Evolutionary conservation across 2,329 filamentous ascomycete genomes (phyloP), one percentile per base, ranked within the genome.

Genomic region (Nothophaeocryptopus gaeumannii): DNA sequence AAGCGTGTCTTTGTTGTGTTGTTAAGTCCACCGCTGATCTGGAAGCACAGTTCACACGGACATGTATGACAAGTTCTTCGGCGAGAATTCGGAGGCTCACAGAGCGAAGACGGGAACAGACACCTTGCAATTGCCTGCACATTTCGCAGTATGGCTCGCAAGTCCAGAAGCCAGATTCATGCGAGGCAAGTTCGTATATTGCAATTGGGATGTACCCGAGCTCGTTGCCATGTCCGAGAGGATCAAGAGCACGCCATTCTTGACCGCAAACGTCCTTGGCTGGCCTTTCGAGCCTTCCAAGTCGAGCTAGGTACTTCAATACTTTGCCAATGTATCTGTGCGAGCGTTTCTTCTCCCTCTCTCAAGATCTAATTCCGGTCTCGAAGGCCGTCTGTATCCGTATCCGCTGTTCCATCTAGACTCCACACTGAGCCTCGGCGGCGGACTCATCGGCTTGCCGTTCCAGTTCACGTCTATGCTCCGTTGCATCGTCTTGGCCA

Each of bases 161-260:
- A 67, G 62, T 15, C 53, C 63, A 3, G 70, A 74, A 53, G 69
- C 69, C 1, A 55, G 59, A 0, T 73, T 73, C 45, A 48, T 74
- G n/a, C 65, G 66, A 47, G 70, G 70, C 2, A 59, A 66, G 8
- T 66, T 58, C 49, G n/a, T 54, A 7, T 54, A 50, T 50, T 43
- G 45, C 16, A 53, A 54, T 30, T 54, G 53, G 53, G 51, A 56
- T 39, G 37, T 56, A 16, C 26, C 45, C 11, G 53, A 56, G 46
- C 12, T 54, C 9, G 10, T 16, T 15, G 40, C 29, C 8, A 37
- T 30, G 32, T 36, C 29, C 32, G 15, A 33, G 37, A 26, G 36
- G n/a, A 45, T 45, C 10, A 26, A 45, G 30, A 26, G 16, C 3
- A 26, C 16, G 35, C 42, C 37, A 26, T 15, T 45, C 8, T 26